These are phyloP conservation scores for Coemansia sp. DNA, from an alignment of 192 early-diverging fungal species.

Conservation along the genomic window DNA sequence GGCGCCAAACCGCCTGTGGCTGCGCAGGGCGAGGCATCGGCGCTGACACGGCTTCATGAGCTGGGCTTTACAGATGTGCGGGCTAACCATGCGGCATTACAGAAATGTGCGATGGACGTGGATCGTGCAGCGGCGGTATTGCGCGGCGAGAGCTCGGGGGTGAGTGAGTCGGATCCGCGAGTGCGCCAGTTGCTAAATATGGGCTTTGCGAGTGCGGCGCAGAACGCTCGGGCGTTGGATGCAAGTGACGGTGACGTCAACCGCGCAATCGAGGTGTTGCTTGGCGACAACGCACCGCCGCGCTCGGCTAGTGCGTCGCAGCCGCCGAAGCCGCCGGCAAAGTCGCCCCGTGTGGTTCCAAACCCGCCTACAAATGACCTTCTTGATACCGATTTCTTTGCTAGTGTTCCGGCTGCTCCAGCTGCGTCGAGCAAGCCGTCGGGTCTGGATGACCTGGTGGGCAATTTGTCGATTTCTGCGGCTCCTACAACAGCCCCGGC, in stretches of 20 bases:
- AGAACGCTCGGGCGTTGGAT: constrained; percentile 69
- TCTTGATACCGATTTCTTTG: constrained; percentile 32
- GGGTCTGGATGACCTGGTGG: constrained; percentile 28
- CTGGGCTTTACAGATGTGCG: constrained; percentile 86
- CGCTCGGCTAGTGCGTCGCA: constrained; percentile 9
- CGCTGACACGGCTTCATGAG: constrained; percentile 56
- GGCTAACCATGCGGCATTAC: constrained; percentile 66
- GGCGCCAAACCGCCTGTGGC: constrained; percentile 5
- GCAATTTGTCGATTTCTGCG: constrained; percentile 24
- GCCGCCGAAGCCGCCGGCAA: constrained; percentile 6
- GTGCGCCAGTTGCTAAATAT: constrained; percentile 62
- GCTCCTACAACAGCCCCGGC: constrained; percentile 13
- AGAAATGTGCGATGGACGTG: constrained; percentile 69
- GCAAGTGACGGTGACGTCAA: constrained; percentile 74
- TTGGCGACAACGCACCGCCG: constrained; percentile 47
- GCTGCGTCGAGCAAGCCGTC: background rate
- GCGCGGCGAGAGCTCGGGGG: constrained; percentile 45
- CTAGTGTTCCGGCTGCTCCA: constrained; percentile 8
- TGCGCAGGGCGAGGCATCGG: constrained; percentile 28
- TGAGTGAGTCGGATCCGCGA: constrained; percentile 51
- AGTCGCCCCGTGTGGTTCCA: background rate
- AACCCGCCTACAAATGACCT: constrained; percentile 16
- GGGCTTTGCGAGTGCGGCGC: constrained; percentile 72
- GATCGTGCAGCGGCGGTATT: constrained; percentile 72
- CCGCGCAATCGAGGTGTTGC: constrained; percentile 62